Base-by-base conservation (phyloP, 2,329 filamentous ascomycete genomes). In the Xylaria multiplex region DNA sequence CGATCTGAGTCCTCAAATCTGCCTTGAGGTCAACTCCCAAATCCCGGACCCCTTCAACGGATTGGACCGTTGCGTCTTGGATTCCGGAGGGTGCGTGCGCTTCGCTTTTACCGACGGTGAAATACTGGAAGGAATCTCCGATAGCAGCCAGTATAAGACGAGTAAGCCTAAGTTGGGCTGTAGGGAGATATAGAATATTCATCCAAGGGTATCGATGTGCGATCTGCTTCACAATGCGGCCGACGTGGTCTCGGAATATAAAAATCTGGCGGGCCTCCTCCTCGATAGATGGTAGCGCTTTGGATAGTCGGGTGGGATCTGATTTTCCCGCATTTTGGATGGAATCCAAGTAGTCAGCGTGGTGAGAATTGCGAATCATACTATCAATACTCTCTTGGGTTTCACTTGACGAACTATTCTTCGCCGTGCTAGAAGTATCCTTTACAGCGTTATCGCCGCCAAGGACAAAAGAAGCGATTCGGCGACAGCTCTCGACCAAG, bases 191-290 rank as follows among this genome's bases (percentile, higher is more conserved):
- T 1, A 83, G 73, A 14, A 81, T 76, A 8, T 77, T 73, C 79
- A 82, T 80, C 3, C 71, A 72, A 0, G 80, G 76, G 48, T 80
- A 79, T 11, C 76, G 76, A 70, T 82, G 81, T 0, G 72, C 65
- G 7, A 82, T 77, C 69, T 83, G 81, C 53, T 71, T 69, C 8
- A 77, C 68, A 11, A 81, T 70, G 1, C 76, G 73, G 6, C 74
- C 68, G 4, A 82, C 32, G 27, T 81, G 79, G 1, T 64, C 60
- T 42, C 78, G 76, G 67, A 81, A 79, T 0, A 59, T 62, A 4
- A 71, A 57, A 2, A 79, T 64, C 5, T 76, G 70, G 7, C 74
- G 74, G 1, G 77, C 77, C 45, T 80, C 75, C 2, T 76, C 70
- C 1, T 79, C 65, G 1, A 79, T 59, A 0, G 74, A 59, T 0